A percentile compares a stretch with the other conserved stretches of the same genome.
Conservation (phyloP, 805 yeast species). For the Phaffomyces antillensis region DNA sequence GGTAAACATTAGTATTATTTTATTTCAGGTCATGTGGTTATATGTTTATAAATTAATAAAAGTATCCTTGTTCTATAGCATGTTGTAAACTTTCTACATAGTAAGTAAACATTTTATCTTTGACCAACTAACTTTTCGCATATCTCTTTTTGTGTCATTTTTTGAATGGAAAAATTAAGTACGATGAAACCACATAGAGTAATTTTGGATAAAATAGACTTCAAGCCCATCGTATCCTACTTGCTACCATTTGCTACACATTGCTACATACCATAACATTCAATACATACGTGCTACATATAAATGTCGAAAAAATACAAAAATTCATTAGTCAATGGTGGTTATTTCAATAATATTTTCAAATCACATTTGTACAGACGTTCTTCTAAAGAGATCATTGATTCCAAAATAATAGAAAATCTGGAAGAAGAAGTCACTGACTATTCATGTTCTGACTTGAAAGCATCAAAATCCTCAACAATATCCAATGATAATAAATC, state of each 20-base stretch:
- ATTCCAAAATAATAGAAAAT: background rate
- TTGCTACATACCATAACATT: background rate
- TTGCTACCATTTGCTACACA: background rate
- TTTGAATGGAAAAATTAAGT: too few species aligned
- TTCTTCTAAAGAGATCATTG: background rate
- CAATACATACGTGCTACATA: background rate
- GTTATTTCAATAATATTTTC: slow-evolving; percentile 10
- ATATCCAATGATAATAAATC: background rate
- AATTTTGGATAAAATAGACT: too few species aligned
- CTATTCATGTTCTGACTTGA: too few species aligned
- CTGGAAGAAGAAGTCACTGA: too few species aligned
- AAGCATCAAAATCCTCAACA: background rate
- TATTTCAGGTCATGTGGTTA: too few species aligned
- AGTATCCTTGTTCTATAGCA: too few species aligned
- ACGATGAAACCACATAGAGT: too few species aligned
- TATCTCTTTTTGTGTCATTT: too few species aligned
- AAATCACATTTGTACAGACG: slow-evolving; percentile 7
- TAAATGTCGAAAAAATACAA: background rate
- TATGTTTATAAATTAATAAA: too few species aligned
- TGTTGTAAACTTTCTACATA: too few species aligned
- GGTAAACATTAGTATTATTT: background rate
- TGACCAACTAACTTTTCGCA: too few species aligned
- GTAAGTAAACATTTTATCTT: too few species aligned
- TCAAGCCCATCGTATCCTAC: background rate
- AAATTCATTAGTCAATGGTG: background rate